These are phyloP conservation scores for Azolla pinnata DNA, from an alignment of 75 land plant genomes.

Conservation along the genomic window DNA sequence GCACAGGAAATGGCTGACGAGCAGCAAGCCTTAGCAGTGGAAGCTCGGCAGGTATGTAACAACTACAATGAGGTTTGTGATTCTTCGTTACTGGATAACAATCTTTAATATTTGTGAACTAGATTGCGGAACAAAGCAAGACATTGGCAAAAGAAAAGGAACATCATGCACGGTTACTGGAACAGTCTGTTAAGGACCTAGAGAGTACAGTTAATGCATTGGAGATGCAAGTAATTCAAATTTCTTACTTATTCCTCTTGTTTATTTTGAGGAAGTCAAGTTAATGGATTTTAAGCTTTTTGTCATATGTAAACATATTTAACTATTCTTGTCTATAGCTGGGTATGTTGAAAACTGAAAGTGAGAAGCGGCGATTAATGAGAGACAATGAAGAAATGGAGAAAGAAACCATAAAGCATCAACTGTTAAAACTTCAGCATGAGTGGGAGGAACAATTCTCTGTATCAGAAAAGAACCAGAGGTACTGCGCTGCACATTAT, in stretches of 20 bases:
- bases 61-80: constrained; percentile 3
- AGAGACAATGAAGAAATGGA: constrained; percentile 82
- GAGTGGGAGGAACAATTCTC: constrained; percentile 12
- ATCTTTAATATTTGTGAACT: neutral
- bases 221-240: constrained; percentile 56
- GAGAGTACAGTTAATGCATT: constrained; percentile 79
- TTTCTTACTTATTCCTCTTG: neutral
- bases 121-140: constrained; percentile 73
- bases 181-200: constrained; percentile 82
- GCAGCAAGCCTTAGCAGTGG: constrained; percentile 66
- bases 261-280: neutral
- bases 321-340: constrained; percentile 32
- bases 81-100: neutral
- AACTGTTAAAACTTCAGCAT: constrained; percentile 44
- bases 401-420: constrained; percentile 46
- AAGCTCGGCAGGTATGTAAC: constrained; percentile 64
- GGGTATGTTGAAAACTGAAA: constrained; percentile 77
- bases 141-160: constrained; percentile 76
- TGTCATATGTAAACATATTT: neutral
- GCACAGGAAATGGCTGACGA: constrained; percentile 59
- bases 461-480: constrained; percentile 13
- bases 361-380: constrained; percentile 67
- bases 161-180: constrained; percentile 70
- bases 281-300: neutral
- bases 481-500: too few species aligned